Evolutionary conservation across 1,284 basidiomycete genomes (phyloP).

Genomic region (Ustilago crameri): DNA sequence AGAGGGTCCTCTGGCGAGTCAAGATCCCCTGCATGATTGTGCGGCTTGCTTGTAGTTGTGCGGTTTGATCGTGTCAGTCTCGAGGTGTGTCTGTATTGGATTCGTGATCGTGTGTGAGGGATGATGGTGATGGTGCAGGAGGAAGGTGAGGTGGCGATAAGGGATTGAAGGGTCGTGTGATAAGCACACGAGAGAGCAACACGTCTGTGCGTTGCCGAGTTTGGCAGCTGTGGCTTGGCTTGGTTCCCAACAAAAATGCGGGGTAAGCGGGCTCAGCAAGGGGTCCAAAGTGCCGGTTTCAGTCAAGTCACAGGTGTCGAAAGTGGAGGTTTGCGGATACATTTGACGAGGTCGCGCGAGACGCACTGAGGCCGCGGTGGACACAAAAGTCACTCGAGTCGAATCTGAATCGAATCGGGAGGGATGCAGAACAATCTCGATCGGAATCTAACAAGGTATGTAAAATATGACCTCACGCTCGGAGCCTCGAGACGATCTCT

Average conservation of each 20-base stretch:
- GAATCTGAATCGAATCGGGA: no score
- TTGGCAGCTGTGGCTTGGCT: not conserved
- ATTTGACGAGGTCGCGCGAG: no score
- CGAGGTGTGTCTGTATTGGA: not conserved
- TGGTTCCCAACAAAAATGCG: constrained; percentile 1
- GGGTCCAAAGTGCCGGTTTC: not conserved
- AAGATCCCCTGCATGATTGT: constrained; percentile 35
- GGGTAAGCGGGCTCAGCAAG: not conserved
- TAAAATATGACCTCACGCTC: no score
- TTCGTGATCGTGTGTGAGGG: not conserved
- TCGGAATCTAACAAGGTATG: no score
- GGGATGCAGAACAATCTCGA: no score
- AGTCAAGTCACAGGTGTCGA: not conserved
- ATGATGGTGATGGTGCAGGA: not conserved
- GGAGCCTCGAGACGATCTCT: no score
- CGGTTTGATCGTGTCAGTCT: not conserved
- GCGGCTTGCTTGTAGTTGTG: not conserved
- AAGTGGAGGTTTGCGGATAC: not conserved
- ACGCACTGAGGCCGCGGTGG: no score
- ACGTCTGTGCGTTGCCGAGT: not conserved
- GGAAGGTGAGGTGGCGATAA: constrained; percentile 2
- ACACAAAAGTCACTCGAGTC: no score
- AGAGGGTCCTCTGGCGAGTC: constrained; percentile 30
- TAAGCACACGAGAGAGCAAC: not conserved
- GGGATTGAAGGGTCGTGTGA: not conserved